Percentiles rank a stretch among this genome's conserved stretches.
Conservation (phyloP, 345 rosid species). For the Gossypium thurberi region DNA sequence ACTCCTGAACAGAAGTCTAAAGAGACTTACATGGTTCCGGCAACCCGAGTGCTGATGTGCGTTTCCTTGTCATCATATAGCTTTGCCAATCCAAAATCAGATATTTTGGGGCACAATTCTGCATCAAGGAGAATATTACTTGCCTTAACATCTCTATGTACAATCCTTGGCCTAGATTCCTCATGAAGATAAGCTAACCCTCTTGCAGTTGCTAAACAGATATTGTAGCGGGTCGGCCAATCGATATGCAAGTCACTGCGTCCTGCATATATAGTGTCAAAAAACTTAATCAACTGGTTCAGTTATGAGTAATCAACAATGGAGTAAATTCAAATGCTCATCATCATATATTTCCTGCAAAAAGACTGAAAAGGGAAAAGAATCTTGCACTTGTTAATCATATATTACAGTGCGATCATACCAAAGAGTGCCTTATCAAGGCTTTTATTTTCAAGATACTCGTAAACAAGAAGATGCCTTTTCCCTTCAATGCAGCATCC, state of each 20-base stretch:
- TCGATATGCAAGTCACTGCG: conserved; percentile 22
- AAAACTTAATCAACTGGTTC: neutral
- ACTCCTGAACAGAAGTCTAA: neutral
- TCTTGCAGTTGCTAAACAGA: conserved; percentile 42
- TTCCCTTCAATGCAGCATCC: conserved; percentile 65
- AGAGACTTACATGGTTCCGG: conserved; percentile 44
- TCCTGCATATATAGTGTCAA: conserved; percentile 6
- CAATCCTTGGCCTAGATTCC: conserved; percentile 43
- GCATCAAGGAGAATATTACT: conserved; percentile 47
- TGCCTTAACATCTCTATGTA: conserved; percentile 53
- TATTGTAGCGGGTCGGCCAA: conserved; percentile 36
- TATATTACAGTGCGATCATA: conserved; percentile 10
- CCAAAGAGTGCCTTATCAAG: conserved; percentile 67
- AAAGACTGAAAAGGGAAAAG: too few relatives aligned
- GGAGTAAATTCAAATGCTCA: too few relatives aligned
- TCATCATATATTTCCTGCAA: too few relatives aligned
- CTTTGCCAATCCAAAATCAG: conserved; percentile 61
- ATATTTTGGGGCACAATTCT: conserved; percentile 44
- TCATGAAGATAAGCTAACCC: conserved; percentile 48
- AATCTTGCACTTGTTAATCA: too few relatives aligned
- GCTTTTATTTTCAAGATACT: conserved; percentile 67
- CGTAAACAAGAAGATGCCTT: conserved; percentile 61
- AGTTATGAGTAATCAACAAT: too few relatives aligned
- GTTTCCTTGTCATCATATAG: conserved; percentile 49
- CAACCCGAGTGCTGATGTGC: conserved; percentile 51